These are phyloP conservation scores for Mycena pura DNA, from an alignment of 768 basidiomycete species.

Conservation along the genomic window DNA sequence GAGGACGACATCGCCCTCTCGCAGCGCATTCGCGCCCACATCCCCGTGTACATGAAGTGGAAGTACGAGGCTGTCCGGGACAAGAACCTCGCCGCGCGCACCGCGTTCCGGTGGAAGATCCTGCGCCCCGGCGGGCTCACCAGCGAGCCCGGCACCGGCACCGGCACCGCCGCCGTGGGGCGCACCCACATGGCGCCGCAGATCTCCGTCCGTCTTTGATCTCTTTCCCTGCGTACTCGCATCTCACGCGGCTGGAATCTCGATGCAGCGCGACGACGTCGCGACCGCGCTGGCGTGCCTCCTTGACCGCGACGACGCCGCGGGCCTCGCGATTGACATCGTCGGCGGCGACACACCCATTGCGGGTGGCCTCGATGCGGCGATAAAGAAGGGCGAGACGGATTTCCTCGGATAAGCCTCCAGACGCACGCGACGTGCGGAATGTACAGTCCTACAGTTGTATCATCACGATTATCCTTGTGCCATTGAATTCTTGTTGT, in stretches of 20 bases:
- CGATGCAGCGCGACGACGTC: conserved; percentile 61
- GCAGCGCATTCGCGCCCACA: conserved; percentile 49
- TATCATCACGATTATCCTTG: too few relatives aligned
- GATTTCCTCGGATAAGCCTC: conserved; percentile 42
- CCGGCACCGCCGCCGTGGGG: conserved; percentile 59
- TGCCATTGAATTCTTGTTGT: too few relatives aligned
- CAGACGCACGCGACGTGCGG: too few relatives aligned
- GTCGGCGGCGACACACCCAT: conserved; percentile 58
- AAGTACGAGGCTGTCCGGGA: conserved; percentile 61
- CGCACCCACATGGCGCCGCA: conserved; percentile 53
- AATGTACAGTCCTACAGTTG: too few relatives aligned
- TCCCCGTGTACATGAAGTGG: conserved; percentile 54
- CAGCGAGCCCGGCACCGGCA: conserved; percentile 57
- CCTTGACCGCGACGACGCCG: conserved; percentile 57
- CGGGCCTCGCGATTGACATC: conserved; percentile 66
- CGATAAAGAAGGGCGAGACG: conserved; percentile 56
- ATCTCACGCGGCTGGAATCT: too few relatives aligned
- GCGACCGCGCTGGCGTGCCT: conserved; percentile 55
- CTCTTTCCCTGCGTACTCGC: background rate
- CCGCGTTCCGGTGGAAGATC: conserved; percentile 69
- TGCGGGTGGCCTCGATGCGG: conserved; percentile 53
- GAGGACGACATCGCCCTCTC: conserved; percentile 54
- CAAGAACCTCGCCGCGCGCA: conserved; percentile 54
- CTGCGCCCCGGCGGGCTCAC: conserved; percentile 68
- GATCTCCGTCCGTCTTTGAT: conserved; percentile 51